These are phyloP conservation scores for Exophiala alcalophila DNA, from an alignment of 2,329 filamentous ascomycete species.

Conservation along the genomic window DNA sequence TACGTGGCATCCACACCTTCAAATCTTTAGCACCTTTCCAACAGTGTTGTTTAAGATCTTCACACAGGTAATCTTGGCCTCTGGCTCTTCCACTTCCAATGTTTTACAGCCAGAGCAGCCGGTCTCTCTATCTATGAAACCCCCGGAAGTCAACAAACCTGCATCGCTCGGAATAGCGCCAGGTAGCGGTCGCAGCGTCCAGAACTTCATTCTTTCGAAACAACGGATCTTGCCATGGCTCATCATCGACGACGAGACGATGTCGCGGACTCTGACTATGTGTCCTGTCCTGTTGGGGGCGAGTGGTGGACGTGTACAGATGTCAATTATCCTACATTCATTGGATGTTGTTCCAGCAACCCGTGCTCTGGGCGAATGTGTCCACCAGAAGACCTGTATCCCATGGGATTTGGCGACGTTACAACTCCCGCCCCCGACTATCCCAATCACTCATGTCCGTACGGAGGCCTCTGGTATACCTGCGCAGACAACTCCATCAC, in stretches of 20 bases:
- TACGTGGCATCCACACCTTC: too few relatives aligned
- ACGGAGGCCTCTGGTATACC: constrained; percentile 22
- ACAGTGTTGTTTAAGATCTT: too few relatives aligned
- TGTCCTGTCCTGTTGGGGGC: constrained; percentile 29
- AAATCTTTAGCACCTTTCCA: too few relatives aligned
- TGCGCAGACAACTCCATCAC: constrained; percentile 16
- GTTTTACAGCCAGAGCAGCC: too few relatives aligned
- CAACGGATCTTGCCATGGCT: constrained; percentile 9
- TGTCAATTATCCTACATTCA: constrained; percentile 27
- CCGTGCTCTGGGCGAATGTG: constrained; percentile 27
- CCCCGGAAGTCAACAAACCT: too few relatives aligned
- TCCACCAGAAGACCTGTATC: constrained; percentile 11
- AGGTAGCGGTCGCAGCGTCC: too few relatives aligned
- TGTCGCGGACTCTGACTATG: constrained; percentile 16
- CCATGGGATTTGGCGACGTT: constrained; percentile 18
- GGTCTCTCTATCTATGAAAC: too few relatives aligned
- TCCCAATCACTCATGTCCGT: constrained; percentile 22
- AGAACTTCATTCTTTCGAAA: constrained; percentile 5
- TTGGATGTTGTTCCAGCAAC: constrained; percentile 32
- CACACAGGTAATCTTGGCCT: too few relatives aligned
- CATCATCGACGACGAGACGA: constrained; percentile 12
- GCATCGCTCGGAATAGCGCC: too few relatives aligned
- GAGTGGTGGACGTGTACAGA: constrained; percentile 29
- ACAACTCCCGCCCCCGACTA: constrained; percentile 18
- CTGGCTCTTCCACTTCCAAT: too few relatives aligned